Conservation (phyloP, 257 asterid species). For the Penstemon davidsonii region DNA sequence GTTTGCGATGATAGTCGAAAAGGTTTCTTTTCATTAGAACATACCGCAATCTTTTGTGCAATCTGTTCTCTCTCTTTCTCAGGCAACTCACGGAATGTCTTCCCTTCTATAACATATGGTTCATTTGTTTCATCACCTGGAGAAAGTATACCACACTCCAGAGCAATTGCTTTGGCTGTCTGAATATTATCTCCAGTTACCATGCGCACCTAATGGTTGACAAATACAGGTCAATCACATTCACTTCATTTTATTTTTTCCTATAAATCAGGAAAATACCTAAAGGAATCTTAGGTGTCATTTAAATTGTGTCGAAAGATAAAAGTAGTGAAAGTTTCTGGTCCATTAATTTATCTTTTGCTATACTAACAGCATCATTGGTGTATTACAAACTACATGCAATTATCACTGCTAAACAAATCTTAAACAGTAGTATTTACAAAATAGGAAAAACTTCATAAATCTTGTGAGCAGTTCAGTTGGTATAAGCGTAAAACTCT, state of each 20-base stretch:
- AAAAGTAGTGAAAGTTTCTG: conserved; percentile 12
- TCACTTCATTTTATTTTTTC: not conserved
- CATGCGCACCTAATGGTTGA: conserved; percentile 75
- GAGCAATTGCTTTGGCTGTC: conserved; percentile 93
- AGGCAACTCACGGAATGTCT: conserved; percentile 73
- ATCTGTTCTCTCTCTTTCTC: conserved; percentile 72
- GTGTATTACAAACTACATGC: not conserved
- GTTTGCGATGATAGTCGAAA: conserved; percentile 13
- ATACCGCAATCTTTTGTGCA: conserved; percentile 62
- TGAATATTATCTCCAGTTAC: conserved; percentile 95
- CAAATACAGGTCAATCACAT: conserved; percentile 22
- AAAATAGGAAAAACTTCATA: not conserved
- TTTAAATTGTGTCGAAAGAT: conserved; percentile 1
- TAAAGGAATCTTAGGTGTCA: not conserved
- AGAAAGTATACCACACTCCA: conserved; percentile 87
- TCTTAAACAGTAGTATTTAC: not conserved
- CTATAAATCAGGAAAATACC: conserved; percentile 2
- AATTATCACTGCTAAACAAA: not conserved
- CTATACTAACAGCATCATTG: not conserved
- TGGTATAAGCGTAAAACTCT: conserved; percentile 3
- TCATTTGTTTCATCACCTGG: conserved; percentile 59
- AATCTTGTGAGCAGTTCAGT: conserved; percentile 1
- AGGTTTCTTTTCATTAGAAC: conserved; percentile 25
- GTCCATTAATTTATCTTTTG: not conserved
- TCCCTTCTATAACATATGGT: conserved; percentile 76